Evolutionary conservation across 345 rosid species (phyloP).

Genomic region (Melaleuca alternifolia): DNA sequence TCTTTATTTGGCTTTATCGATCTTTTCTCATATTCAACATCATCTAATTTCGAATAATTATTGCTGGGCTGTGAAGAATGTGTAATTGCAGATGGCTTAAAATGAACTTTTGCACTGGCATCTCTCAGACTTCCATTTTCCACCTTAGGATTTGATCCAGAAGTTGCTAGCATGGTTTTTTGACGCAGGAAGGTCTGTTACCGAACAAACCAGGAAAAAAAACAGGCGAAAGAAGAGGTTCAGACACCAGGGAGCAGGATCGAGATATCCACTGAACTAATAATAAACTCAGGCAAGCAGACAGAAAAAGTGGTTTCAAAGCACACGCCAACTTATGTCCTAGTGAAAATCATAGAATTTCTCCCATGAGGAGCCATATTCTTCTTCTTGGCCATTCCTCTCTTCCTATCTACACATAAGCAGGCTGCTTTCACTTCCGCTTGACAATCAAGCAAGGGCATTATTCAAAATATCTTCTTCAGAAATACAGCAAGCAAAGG

Average conservation of each 20-base stretch:
- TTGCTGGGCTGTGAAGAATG: background rate
- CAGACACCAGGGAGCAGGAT: background rate
- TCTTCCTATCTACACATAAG: background rate
- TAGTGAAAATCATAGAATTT: background rate
- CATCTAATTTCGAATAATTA: background rate
- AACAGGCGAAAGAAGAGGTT: background rate
- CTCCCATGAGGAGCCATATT: background rate
- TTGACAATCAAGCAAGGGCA: background rate
- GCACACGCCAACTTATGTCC: background rate
- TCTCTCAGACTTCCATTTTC: background rate
- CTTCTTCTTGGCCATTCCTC: background rate
- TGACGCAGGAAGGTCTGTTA: constrained; percentile 82
- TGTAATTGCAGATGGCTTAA: background rate
- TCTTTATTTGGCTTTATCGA: background rate
- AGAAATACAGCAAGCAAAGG: background rate
- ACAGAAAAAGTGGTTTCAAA: background rate
- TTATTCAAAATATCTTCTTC: background rate
- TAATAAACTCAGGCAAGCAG: background rate
- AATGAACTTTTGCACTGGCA: background rate
- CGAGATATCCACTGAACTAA: background rate
- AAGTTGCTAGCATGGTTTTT: constrained; percentile 63
- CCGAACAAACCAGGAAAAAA: background rate
- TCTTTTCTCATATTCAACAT: background rate
- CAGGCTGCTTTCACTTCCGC: background rate
- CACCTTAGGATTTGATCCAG: constrained; percentile 1